Percentiles rank a stretch among this genome's conserved stretches.
Conservation (phyloP, 768 basidiomycete genomes). For the Tephrocybe rancida region DNA sequence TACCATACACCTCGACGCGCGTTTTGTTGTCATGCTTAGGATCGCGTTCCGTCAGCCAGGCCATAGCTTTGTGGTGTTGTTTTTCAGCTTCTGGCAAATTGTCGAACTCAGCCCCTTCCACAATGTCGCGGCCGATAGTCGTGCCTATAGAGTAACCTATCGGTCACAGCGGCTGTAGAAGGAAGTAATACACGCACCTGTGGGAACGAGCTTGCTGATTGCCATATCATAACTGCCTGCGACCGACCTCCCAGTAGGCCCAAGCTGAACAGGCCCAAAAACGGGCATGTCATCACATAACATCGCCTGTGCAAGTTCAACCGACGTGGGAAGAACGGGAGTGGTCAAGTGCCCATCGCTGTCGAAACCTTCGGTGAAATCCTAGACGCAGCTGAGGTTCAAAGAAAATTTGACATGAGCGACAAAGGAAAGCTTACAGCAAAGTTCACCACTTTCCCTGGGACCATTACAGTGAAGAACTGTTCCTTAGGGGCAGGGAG, state of each 20-base stretch:
- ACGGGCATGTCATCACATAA: slow-evolving; percentile 10
- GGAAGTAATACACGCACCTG: neutral
- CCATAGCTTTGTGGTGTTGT: slow-evolving; percentile 4
- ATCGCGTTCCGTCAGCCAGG: neutral
- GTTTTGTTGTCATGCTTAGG: neutral
- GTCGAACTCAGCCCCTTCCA: no score
- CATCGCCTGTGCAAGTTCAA: slow-evolving; percentile 4
- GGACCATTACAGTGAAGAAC: slow-evolving; percentile 10
- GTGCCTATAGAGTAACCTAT: slow-evolving; percentile 3
- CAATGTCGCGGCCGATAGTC: slow-evolving; percentile 5
- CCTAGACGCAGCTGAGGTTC: neutral
- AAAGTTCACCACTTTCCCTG: slow-evolving; percentile 8
- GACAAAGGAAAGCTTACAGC: neutral
- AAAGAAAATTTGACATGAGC: neutral
- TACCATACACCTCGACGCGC: slow-evolving; percentile 4
- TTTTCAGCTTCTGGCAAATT: no score
- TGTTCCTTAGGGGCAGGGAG: slow-evolving; percentile 7
- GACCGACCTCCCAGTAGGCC: slow-evolving; percentile 5
- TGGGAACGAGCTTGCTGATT: no score
- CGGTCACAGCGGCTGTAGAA: no score
- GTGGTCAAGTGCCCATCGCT: neutral
- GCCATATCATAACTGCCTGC: slow-evolving; percentile 5
- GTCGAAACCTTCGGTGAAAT: slow-evolving; percentile 1
- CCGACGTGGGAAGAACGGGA: neutral
- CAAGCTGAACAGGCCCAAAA: slow-evolving; percentile 7